phyloP scores from a whole-genome alignment of 2,329 filamentous ascomycete species.

The Talaromyces sp. region DNA sequence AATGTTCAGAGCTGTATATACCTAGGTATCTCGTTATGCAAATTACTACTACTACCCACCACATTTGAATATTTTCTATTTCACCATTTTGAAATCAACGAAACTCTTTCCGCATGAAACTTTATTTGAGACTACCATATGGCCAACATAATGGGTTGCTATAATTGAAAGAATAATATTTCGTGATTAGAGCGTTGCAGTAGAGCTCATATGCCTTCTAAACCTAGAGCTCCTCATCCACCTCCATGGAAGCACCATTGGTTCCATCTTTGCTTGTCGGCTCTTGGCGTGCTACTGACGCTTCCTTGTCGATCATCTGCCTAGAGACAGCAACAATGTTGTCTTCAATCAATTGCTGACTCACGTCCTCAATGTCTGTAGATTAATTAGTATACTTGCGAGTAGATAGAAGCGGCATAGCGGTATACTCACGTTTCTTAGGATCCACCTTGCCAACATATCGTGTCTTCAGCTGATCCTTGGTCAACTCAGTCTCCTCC shows the following conservation, averaged over 20 bases:
- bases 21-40: too few relatives aligned
- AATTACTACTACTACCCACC: too few relatives aligned
- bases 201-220: slow-evolving; percentile 18
- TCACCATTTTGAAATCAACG: too few relatives aligned
- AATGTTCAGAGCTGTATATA: too few relatives aligned
- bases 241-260: slow-evolving; percentile 62
- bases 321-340: slow-evolving; percentile 98
- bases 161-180: slow-evolving; percentile 5
- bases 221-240: slow-evolving; percentile 62
- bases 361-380: slow-evolving; percentile 85
- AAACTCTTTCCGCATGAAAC: too few relatives aligned
- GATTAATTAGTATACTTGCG: slow-evolving; percentile 23
- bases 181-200: slow-evolving; percentile 25
- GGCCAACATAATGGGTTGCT: too few relatives aligned
- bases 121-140: too few relatives aligned
- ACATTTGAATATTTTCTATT: too few relatives aligned
- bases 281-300: slow-evolving; percentile 74
- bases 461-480: slow-evolving; percentile 97
- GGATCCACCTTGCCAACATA: slow-evolving; percentile 99
- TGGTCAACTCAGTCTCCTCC: slow-evolving; percentile 95
- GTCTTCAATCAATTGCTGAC: slow-evolving; percentile 96
- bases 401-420: not conserved
- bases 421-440: slow-evolving; percentile 74
- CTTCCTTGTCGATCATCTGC: slow-evolving; percentile 99
- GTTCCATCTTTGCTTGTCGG: slow-evolving; percentile 50